Base-by-base conservation (phyloP, 2,329 filamentous ascomycete species). In the Colletotrichum echinochloae region DNA sequence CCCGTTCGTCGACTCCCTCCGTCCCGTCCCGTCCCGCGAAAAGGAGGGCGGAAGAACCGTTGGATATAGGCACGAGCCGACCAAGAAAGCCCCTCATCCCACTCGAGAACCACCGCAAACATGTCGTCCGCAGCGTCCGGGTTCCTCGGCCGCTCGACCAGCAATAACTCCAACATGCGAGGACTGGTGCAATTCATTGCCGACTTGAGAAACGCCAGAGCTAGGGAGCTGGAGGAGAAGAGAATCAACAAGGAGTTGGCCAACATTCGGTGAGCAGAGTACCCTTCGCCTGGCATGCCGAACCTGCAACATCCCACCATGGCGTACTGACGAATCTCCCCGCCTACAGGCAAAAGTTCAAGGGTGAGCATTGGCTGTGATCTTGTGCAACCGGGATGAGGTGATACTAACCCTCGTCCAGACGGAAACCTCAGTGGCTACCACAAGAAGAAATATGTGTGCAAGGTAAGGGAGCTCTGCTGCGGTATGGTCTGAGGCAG, bases 371-470 rank as follows among this genome's bases (percentile, higher is more conserved):
- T 49, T 39, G 46, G 60, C 44, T 26, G 23, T 35, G 65, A 61
- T 48, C 51, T 12, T 61, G 23, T 64, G 46, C 65, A 62, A 62
- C 55, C 41, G 44, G 46, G 35, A 26, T 49, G 37, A 71, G 33
- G 33, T 12, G 20, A 66, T 59, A 70, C 78, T 81, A 77, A 73
- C 81, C 68, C 55, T 51, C 57, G n/a, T 66, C 70, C 73, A 90
- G 93, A 96, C 81, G 95, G 94, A 74, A 96, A 88, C 79, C 85
- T 99, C 69, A 97, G 92, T 79, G 97, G 96, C 74, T 99, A 99
- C 80, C 94, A 98, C 86, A 98, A 97, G 87, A 99, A 99, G 89
- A 99, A 99, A 92, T 99, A 99, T 80, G 96, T 99, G 75, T 99
- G 96, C 93, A 99, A 99, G 86, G 88, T 90, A 83, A 65, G 79